Base-by-base conservation (phyloP, 2,329 filamentous ascomycete species). In the Xylariaceae sp. region DNA sequence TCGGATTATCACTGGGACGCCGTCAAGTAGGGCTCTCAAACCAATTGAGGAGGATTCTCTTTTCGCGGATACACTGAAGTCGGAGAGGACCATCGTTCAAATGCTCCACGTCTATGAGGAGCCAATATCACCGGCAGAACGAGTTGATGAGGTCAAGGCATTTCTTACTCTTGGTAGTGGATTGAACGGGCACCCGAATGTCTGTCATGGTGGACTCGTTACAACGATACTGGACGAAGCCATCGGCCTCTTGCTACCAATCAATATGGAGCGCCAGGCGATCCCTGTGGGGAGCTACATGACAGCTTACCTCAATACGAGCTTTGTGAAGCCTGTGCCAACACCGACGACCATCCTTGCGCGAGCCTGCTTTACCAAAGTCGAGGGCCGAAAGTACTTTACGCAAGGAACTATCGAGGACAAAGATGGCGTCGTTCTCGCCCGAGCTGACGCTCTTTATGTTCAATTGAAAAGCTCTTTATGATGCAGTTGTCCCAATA, bases 201-300 rank as follows among this genome's bases (percentile, higher is more conserved):
- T 83, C 6, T 73, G 77, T 8, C 86, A 88, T 67, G 85, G 86
- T 17, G 86, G 85, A 1, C 78, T 87, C 26, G 77, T 83, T 6
- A 78, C 79, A 7, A 78, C 81, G 0, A 67, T 88, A n/a, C 68
- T 88, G 19, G 85, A 88, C 65, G 85, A 88, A 66, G 71, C 75
- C 5, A 79, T 82, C 67, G 83, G 84, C 1, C 72, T 80, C 5
- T 60, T 85, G 16, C 72, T 83, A 8, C 73, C 73, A 2, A 64
- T 78, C 24, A 82, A 82, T 59, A 52, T 57, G 29, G 46, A 57
- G 24, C 58, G 62, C 3, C 53, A 53, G n/a, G 28, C 47, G 3
- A 56, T 69, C 6, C 56, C 63, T 5, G 36, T 58, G 3, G 43
- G 53, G 1, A 45, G 69, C 14, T 71, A 74, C 14, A 75, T 82